A percentile compares a stretch with the other conserved stretches of the same genome.
Evolutionary conservation across 148 eudicot species (phyloP).

Genomic region (Cornus suecica): DNA sequence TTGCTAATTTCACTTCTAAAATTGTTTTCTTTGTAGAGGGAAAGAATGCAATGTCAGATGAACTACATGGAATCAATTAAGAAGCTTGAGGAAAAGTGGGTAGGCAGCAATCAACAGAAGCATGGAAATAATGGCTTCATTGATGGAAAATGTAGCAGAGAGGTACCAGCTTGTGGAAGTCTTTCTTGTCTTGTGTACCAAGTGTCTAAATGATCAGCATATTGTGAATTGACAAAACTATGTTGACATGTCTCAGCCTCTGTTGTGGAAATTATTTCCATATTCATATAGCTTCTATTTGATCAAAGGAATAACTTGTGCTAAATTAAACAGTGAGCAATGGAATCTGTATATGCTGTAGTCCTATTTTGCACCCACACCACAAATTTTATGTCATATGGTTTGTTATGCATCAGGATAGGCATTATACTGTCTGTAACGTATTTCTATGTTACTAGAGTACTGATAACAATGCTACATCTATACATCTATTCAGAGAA

Average conservation of each 20-base stretch:
- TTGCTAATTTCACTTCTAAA: not conserved
- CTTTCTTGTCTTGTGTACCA: not conserved
- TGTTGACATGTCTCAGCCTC: not conserved
- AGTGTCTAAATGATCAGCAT: not conserved
- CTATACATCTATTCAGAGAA: not conserved
- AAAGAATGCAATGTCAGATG: constrained; percentile 91
- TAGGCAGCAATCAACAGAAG: constrained; percentile 53
- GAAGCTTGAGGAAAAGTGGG: constrained; percentile 90
- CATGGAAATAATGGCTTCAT: constrained; percentile 53
- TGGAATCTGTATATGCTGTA: not conserved
- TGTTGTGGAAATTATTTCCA: not conserved
- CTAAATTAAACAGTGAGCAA: no score
- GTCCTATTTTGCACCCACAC: not conserved
- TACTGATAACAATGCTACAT: not conserved
- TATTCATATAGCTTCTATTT: not conserved
- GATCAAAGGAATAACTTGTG: no score
- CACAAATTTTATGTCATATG: not conserved
- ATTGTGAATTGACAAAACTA: not conserved
- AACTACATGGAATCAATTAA: constrained; percentile 92
- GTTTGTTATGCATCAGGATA: not conserved
- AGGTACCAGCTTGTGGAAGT: constrained; percentile 37
- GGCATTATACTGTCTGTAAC: not conserved
- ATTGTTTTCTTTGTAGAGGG: constrained; percentile 48
- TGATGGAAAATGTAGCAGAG: constrained; percentile 34
- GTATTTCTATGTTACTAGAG: not conserved